Base-by-base conservation (phyloP, 441 rosid species). In the Erodium chrysanthum region DNA sequence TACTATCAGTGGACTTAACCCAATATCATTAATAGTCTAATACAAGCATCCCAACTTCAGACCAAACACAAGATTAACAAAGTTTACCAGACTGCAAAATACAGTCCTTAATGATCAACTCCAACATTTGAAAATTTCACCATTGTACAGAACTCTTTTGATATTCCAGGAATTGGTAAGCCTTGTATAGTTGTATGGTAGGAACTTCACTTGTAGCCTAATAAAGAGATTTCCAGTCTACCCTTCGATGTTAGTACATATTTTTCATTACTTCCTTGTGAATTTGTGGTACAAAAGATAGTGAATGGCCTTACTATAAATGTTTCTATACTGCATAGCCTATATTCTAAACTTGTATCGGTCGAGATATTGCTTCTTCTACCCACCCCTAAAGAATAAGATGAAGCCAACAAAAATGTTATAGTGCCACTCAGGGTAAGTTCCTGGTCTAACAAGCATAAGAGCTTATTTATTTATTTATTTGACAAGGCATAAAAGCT, bases 1-100 rank as follows among this genome's bases (percentile, higher is more conserved):
- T 15, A 48, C 17, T 48, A 48, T 48, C 56, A 48, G 18, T 48
- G 56, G 56, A 48, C 56, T 48, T 48, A n/a, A 48, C 56, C 56
- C 56, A 48, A 48, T 14, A 48, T 15, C 18, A 48, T 48, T 2
- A 3, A 48, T 4, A 48, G 56, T 48, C 18, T 48, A 48, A 14
- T 48, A 4, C 5, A n/a, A n/a, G 7, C 18, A 15, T 48, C 56
- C 56, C 56, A 14, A 48, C n/a, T n/a, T 15, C 11, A 14, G 56
- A 48, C 18, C 56, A 48, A 48, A 48, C 18, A 48, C 56, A 48
- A 48, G 56, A 48, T 7, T 40, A 40, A 40, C 46, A 40, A 40
- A 48, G 18, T 48, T 15, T 48, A n/a, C 56, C 56, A 48, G 20
- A 48, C 17, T 48, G 29, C 29, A 48, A 48, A 48, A 48, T 48